Percentiles rank a stretch among this genome's conserved stretches.
These are phyloP conservation scores for Austroboletus niveus DNA, from an alignment of 1,284 basidiomycete species.

Conservation along the genomic window DNA sequence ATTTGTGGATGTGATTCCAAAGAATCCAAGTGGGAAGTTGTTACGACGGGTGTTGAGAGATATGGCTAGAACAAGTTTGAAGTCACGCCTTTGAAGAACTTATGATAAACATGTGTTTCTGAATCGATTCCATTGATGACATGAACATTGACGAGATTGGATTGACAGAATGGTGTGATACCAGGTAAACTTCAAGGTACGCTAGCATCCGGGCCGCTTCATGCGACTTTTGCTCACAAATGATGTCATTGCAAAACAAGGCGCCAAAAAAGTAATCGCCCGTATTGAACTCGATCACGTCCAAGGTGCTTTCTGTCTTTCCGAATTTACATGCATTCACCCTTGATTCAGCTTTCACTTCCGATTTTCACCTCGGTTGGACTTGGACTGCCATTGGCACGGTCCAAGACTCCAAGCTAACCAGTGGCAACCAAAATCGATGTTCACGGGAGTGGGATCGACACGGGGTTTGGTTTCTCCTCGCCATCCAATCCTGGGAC, in stretches of 20 bases:
- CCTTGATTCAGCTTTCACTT: constrained; percentile 39
- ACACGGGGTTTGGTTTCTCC: too few relatives aligned
- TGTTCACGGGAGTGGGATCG: too few relatives aligned
- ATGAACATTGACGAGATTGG: not conserved
- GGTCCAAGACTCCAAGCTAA: too few relatives aligned
- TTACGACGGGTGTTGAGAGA: constrained; percentile 45
- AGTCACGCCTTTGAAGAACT: not conserved
- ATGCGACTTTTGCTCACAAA: constrained; percentile 31
- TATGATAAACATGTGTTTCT: too few relatives aligned
- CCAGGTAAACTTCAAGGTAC: not conserved
- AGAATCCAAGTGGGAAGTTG: constrained; percentile 71
- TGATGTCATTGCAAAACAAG: constrained; percentile 45
- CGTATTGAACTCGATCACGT: too few relatives aligned
- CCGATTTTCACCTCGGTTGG: constrained; percentile 49
- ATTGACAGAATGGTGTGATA: not conserved
- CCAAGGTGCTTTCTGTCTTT: constrained; percentile 14
- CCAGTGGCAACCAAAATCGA: too few relatives aligned
- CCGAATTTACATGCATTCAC: not conserved
- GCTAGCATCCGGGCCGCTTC: constrained; percentile 44
- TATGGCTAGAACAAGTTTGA: constrained; percentile 25
- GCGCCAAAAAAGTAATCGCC: constrained; percentile 24
- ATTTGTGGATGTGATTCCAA: constrained; percentile 67
- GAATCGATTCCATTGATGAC: not conserved
- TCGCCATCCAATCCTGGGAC: too few relatives aligned
- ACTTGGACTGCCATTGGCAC: constrained; percentile 40